phyloP scores from a whole-genome alignment of 148 eudicot species.

The Diospyros kaki region DNA sequence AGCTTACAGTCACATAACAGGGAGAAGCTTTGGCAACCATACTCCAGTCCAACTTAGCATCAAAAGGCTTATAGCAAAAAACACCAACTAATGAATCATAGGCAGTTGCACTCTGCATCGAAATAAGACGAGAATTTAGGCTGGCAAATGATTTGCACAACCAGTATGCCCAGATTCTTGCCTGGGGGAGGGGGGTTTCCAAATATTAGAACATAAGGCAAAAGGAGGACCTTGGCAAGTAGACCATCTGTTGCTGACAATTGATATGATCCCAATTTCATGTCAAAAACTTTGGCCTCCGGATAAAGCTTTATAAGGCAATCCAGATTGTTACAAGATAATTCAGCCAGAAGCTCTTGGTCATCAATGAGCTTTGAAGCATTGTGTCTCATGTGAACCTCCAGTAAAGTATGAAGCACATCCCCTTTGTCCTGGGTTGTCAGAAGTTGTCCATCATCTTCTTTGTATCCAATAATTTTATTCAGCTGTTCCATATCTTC shows the following conservation, averaged over 20 bases:
- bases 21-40: slow-evolving; percentile 95
- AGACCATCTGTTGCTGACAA: slow-evolving; percentile 88
- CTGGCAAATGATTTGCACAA: background rate
- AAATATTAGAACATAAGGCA: slow-evolving; percentile 8
- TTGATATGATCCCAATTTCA: slow-evolving; percentile 89
- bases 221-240: slow-evolving; percentile 67
- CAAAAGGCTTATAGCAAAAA: slow-evolving; percentile 85
- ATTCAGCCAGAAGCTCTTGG: slow-evolving; percentile 64
- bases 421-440: slow-evolving; percentile 39
- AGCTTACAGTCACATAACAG: slow-evolving; percentile 84
- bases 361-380: slow-evolving; percentile 80
- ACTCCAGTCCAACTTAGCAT: slow-evolving; percentile 91
- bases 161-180: background rate
- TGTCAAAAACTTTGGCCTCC: slow-evolving; percentile 75
- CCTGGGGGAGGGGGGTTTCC: background rate
- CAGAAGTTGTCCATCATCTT: slow-evolving; percentile 49
- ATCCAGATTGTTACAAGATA: slow-evolving; percentile 82
- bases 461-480: slow-evolving; percentile 85
- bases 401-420: slow-evolving; percentile 58
- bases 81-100: slow-evolving; percentile 71
- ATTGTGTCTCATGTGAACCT: slow-evolving; percentile 92
- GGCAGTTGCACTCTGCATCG: slow-evolving; percentile 73
- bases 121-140: background rate
- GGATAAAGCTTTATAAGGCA: slow-evolving; percentile 70
- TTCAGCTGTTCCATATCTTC: slow-evolving; percentile 89